Evolutionary conservation across 768 basidiomycete genomes (phyloP).

Genomic region (Symmetrospora coprosmae): DNA sequence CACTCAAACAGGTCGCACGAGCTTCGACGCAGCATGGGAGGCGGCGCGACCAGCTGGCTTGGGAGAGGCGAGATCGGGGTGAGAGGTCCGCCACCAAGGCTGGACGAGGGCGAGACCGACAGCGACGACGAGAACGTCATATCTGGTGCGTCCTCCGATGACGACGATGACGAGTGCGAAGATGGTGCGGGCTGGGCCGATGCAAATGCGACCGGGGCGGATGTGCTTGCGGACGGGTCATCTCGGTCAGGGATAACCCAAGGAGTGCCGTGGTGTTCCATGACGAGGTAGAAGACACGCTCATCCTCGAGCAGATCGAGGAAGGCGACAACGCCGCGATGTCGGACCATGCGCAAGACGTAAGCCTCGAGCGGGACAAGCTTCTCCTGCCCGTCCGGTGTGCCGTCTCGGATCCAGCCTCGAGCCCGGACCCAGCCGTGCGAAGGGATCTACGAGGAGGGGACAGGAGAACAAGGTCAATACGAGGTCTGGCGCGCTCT

Average conservation of each 20-base stretch:
- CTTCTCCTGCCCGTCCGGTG: slow-evolving; percentile 13
- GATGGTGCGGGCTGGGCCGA: neutral
- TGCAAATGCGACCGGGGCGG: too few species aligned
- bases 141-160: slow-evolving; percentile 14
- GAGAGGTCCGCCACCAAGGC: slow-evolving; percentile 16
- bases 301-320: slow-evolving; percentile 71
- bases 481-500: neutral
- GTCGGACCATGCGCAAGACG: slow-evolving; percentile 56
- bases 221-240: too few species aligned
- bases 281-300: slow-evolving; percentile 65
- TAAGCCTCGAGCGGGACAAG: slow-evolving; percentile 64
- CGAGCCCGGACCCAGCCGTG: slow-evolving; percentile 22
- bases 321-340: slow-evolving; percentile 66
- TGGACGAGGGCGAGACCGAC: slow-evolving; percentile 19
- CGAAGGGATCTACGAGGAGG: slow-evolving; percentile 19
- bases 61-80: slow-evolving; percentile 6
- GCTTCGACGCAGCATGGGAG: slow-evolving; percentile 49
- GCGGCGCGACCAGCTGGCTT: slow-evolving; percentile 22
- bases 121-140: slow-evolving; percentile 18
- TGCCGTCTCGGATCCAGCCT: slow-evolving; percentile 24
- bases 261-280: slow-evolving; percentile 76
- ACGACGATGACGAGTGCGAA: slow-evolving; percentile 20
- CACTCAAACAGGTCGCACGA: slow-evolving; percentile 91
- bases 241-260: too few species aligned
- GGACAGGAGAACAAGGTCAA: slow-evolving; percentile 9